Conservation (phyloP, 2,329 filamentous ascomycete species). For the Cladosporium austrohemisphaericum region DNA sequence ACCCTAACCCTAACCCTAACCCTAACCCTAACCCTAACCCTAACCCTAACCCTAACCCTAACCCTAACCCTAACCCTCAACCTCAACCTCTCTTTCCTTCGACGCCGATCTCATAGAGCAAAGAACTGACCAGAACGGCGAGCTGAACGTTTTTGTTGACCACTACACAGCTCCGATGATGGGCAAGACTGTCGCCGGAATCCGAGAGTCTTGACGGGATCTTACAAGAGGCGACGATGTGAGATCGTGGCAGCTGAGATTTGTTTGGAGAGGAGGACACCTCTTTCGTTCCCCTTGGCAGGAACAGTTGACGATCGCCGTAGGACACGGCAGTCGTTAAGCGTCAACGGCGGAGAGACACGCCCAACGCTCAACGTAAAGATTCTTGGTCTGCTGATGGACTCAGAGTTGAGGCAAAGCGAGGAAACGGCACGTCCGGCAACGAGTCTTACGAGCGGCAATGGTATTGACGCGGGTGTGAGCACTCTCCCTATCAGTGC, state of each 20-base stretch:
- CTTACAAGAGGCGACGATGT: not conserved
- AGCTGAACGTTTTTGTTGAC: slow-evolving; percentile 28
- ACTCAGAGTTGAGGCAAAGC: not conserved
- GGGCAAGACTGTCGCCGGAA: slow-evolving; percentile 10
- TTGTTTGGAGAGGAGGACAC: slow-evolving; percentile 35
- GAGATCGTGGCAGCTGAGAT: slow-evolving; percentile 26
- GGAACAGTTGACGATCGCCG: not conserved
- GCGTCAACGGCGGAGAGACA: not conserved
- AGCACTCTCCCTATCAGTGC: not conserved
- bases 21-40: slow-evolving; percentile 6
- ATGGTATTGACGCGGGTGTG: not conserved
- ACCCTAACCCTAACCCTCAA: slow-evolving; percentile 19
- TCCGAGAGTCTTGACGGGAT: not conserved
- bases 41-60: slow-evolving; percentile 7
- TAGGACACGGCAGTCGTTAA: not conserved
- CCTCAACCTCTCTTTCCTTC: slow-evolving; percentile 35
- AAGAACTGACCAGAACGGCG: slow-evolving; percentile 17
- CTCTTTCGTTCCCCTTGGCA: slow-evolving; percentile 34
- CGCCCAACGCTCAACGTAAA: not conserved
- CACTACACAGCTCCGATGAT: slow-evolving; percentile 29
- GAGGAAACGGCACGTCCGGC: not conserved
- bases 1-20: slow-evolving; percentile 6
- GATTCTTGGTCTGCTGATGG: slow-evolving; percentile 1
- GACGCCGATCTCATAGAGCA: slow-evolving; percentile 28
- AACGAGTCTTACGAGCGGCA: not conserved